Evolutionary conservation across 2,329 filamentous ascomycete genomes (phyloP), one percentile per base, ranked within the genome.

Genomic region (Chrysoporthe cubensis): DNA sequence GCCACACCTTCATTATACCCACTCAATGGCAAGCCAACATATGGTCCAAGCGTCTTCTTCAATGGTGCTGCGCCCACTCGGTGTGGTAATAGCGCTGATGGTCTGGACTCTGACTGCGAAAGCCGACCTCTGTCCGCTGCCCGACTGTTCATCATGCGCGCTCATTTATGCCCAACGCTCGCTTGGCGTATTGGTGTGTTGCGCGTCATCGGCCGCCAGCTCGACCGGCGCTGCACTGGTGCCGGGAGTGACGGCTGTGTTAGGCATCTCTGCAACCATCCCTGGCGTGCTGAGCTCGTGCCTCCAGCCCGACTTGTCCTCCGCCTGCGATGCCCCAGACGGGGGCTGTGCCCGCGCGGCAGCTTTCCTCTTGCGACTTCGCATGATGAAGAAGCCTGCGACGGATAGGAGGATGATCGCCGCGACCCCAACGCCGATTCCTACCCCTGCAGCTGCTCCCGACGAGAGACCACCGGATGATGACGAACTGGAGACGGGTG

Each of bases 371-470:
- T 54, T 54, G 18, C 65, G 37, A 34, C 60, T 40, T 2, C 65
- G 50, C 4, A 66, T 63, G 34, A 66, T 34, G 32, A 64, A 64
- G 37, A 66, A 21, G 4, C 40, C 48, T 16, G 48, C 32, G 14
- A 66, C 6, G 32, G 48, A 34, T 13, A 44, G 21, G 16, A 66
- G 26, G 46, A 66, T 43, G 9, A 37, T 40, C n/a, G 43, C 34
- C 5, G n/a, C 18, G 9, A 54, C 21, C 40, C 60, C 65, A 8
- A 64, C 50, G 3, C 65, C 65, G 3, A 58, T 60, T 16, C 65
- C 65, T 44, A 66, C 64, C 14, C 59, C 65, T 44, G 65, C 65
- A 26, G 60, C 65, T 18, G 60, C 65, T 3, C 50, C 65, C 2
- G 65, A 59, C 11, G 65, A 66, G 32, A 66, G 13, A 32, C 43